Evolutionary conservation across 306 rosid species (phyloP).

Genomic region (Begonia loranthoides): DNA sequence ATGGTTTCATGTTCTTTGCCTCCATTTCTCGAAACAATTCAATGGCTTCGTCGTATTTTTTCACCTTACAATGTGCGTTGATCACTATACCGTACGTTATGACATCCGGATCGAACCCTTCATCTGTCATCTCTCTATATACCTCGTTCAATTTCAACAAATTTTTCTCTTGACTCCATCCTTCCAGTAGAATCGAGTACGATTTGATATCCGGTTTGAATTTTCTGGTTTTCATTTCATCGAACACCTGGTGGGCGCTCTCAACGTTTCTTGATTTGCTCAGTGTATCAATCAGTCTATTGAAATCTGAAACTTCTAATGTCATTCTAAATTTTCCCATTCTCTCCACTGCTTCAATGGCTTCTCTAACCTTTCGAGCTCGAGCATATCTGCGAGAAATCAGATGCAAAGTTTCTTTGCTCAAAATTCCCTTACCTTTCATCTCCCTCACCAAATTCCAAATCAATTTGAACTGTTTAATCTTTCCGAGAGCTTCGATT

Average conservation of each 20-base stretch:
- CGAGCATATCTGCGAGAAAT: constrained; percentile 56
- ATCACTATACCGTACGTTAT: constrained; percentile 65
- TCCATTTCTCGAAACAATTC: constrained; percentile 50
- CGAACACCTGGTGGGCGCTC: constrained; percentile 71
- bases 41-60: constrained; percentile 46
- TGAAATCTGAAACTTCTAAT: constrained; percentile 44
- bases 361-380: constrained; percentile 43
- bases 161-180: constrained; percentile 72
- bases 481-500: constrained; percentile 74
- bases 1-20: constrained; percentile 33
- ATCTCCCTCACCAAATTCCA: constrained; percentile 71
- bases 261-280: constrained; percentile 48
- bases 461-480: constrained; percentile 59
- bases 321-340: constrained; percentile 54
- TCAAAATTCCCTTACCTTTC: constrained; percentile 36
- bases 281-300: constrained; percentile 45
- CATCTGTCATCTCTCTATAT: constrained; percentile 56
- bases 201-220: constrained; percentile 64
- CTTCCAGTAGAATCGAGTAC: constrained; percentile 58
- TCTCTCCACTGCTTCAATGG: constrained; percentile 52
- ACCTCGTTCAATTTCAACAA: constrained; percentile 58
- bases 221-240: constrained; percentile 43
- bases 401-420: constrained; percentile 45
- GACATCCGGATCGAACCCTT: constrained; percentile 63
- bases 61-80: constrained; percentile 54